Conservation (phyloP, 1,284 basidiomycete species). For the Naganishia liquefaciens region DNA sequence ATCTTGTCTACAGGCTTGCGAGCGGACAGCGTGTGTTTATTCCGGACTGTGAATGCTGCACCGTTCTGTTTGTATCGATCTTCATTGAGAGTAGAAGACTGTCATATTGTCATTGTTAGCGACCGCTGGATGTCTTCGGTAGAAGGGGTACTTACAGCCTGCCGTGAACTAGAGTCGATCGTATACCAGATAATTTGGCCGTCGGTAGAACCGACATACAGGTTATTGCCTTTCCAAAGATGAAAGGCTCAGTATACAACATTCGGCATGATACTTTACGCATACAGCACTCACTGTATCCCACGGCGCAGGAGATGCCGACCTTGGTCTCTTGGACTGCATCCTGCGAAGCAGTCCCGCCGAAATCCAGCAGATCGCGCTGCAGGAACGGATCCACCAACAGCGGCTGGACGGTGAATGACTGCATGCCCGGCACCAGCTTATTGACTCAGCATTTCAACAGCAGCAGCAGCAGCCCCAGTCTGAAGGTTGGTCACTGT, state of each 20-base stretch:
- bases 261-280: background rate
- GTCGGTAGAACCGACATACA: conserved; percentile 53
- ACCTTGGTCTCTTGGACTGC: conserved; percentile 18
- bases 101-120: conserved; percentile 14
- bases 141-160: conserved; percentile 2
- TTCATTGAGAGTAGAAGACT: conserved; percentile 8
- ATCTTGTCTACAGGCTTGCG: conserved; percentile 68
- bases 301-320: conserved; percentile 47
- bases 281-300: conserved; percentile 39
- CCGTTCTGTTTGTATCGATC: background rate
- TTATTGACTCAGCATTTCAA: background rate
- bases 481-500: too few relatives aligned
- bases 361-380: conserved; percentile 49
- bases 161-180: conserved; percentile 38
- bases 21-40: conserved; percentile 50
- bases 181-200: conserved; percentile 54
- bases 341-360: conserved; percentile 37
- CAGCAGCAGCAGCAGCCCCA: too few relatives aligned
- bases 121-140: background rate
- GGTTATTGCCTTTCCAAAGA: conserved; percentile 43
- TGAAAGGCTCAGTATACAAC: background rate
- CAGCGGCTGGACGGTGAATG: conserved; percentile 47
- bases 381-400: conserved; percentile 45
- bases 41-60: conserved; percentile 47
- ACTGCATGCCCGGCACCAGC: conserved; percentile 18